Conservation (phyloP, 306 rosid genomes). For the Hippophae gyantsensis region DNA sequence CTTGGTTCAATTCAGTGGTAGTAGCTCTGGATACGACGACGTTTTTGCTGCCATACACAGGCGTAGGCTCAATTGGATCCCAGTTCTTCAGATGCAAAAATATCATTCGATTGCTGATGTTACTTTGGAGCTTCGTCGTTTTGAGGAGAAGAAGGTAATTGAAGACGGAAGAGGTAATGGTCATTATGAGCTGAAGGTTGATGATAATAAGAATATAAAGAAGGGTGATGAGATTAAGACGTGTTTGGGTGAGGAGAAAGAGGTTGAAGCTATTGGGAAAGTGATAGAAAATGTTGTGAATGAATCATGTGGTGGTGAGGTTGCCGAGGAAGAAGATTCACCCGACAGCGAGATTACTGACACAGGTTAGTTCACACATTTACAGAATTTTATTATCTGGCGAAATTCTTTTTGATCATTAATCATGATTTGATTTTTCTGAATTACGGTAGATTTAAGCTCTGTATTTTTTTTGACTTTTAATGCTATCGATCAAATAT, state of each 20-base stretch:
- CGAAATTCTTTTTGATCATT: neutral
- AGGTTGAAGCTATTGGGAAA: slow-evolving; percentile 18
- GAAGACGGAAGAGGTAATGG: neutral
- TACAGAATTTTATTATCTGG: too few species aligned
- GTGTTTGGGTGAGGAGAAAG: slow-evolving; percentile 20
- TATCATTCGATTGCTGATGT: slow-evolving; percentile 86
- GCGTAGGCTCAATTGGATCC: slow-evolving; percentile 89
- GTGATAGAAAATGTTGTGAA: slow-evolving; percentile 21
- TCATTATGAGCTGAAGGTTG: neutral
- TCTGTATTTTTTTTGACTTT: neutral
- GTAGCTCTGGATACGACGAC: slow-evolving; percentile 32
- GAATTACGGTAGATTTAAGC: neutral
- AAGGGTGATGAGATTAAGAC: slow-evolving; percentile 22
- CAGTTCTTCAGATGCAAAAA: slow-evolving; percentile 95
- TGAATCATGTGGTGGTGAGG: slow-evolving; percentile 28
- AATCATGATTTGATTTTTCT: neutral
- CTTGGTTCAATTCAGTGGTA: slow-evolving; percentile 35
- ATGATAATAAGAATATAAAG: slow-evolving; percentile 7
- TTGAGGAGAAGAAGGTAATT: slow-evolving; percentile 24
- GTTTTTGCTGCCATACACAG: slow-evolving; percentile 68
- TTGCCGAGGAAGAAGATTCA: slow-evolving; percentile 49
- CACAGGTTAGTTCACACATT: slow-evolving; percentile 37
- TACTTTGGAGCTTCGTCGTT: slow-evolving; percentile 47
- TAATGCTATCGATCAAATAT: too few species aligned
- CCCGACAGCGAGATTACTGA: slow-evolving; percentile 77